A percentile compares a stretch with the other conserved stretches of the same genome.
Evolutionary conservation across 495 filamentous ascomycete species (phyloP).

Genomic region (Friedmanniomyces endolithicus): DNA sequence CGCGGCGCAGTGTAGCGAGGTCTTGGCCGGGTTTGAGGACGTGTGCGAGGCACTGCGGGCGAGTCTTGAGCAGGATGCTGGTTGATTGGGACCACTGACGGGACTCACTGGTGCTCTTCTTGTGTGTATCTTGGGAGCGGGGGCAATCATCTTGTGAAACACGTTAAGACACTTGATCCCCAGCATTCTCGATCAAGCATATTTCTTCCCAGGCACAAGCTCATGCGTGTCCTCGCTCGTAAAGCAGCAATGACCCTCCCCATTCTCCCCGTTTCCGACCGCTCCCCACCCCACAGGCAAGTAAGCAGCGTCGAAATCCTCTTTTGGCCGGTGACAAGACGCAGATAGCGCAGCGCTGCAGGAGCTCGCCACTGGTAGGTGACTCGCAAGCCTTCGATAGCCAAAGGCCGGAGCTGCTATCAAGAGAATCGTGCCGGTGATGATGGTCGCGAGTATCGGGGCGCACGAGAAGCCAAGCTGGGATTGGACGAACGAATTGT

Average conservation of each 20-base stretch:
- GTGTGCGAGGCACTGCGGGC: conserved; percentile 57
- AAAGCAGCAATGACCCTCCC: conserved; percentile 5
- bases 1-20: conserved; percentile 64
- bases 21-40: conserved; percentile 83
- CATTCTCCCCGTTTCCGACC: neutral
- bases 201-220: too few species aligned
- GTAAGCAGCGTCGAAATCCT: conserved; percentile 9
- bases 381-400: neutral
- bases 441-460: conserved; percentile 1
- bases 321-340: conserved; percentile 9
- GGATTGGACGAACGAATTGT: neutral
- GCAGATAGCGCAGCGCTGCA: conserved; percentile 13
- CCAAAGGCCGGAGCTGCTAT: neutral
- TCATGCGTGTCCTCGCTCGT: conserved; percentile 3
- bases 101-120: too few species aligned
- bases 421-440: neutral
- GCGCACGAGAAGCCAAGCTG: neutral
- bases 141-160: too few species aligned
- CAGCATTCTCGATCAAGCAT: too few species aligned
- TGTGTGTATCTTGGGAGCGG: too few species aligned
- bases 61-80: conserved; percentile 32
- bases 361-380: conserved; percentile 4
- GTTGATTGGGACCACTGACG: neutral
- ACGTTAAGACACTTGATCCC: too few species aligned
- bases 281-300: conserved; percentile 11